phyloP scores from a whole-genome alignment of 768 basidiomycete genomes.

The Termitomyces sp. region DNA sequence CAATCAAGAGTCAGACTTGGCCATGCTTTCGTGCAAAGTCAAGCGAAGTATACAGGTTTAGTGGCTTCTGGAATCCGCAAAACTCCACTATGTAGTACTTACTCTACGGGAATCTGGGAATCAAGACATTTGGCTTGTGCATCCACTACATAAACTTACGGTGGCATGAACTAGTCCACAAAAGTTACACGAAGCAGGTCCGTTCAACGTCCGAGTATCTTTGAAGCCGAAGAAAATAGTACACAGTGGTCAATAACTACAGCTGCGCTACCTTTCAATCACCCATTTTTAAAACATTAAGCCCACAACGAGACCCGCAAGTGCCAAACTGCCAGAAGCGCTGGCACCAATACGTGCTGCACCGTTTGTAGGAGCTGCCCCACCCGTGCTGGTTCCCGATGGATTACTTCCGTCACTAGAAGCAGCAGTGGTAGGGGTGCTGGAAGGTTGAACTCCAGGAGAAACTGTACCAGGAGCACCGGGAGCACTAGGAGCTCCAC shows the following conservation, averaged over 20 bases:
- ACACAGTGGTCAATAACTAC: neutral
- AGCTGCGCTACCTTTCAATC: neutral
- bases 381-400: neutral
- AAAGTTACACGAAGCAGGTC: neutral
- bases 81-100: neutral
- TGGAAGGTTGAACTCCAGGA: neutral
- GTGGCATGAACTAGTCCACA: neutral
- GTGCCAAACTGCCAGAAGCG: conserved; percentile 25
- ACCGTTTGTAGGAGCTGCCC: neutral
- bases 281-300: conserved; percentile 20
- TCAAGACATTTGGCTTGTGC: neutral
- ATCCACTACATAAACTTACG: neutral
- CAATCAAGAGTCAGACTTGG: neutral
- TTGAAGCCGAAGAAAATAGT: neutral
- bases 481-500: too few relatives aligned
- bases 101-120: too few relatives aligned
- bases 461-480: neutral
- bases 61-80: neutral
- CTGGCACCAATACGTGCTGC: conserved; percentile 23
- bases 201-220: neutral
- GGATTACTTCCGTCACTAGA: neutral
- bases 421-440: neutral
- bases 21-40: neutral
- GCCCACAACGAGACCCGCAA: conserved; percentile 25
- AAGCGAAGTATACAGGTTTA: neutral